A percentile compares a stretch with the other conserved stretches of the same genome.
Conservation (phyloP, 257 asterid species). For the Phtheirospermum japonicum region DNA sequence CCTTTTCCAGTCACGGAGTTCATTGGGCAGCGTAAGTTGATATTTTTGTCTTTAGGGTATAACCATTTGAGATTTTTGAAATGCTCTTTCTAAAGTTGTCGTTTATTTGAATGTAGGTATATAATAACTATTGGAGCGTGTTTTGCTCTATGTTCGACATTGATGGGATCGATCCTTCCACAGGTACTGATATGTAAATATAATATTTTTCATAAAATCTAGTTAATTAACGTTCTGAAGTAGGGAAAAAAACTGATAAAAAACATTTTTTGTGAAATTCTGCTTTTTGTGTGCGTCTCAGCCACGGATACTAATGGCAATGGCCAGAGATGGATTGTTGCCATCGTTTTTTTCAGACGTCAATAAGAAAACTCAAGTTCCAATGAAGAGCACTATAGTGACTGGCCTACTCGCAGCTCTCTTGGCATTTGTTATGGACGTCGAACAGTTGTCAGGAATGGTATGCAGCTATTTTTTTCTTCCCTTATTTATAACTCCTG, state of each 20-base stretch:
- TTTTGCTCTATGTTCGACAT: conserved; percentile 92
- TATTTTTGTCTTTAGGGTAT: conserved; percentile 7
- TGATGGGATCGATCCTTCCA: conserved; percentile 93
- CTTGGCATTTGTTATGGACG: conserved; percentile 93
- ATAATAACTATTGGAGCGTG: conserved; percentile 76
- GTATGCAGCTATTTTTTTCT: conserved; percentile 39
- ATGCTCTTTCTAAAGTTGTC: conserved; percentile 3
- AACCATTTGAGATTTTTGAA: background rate
- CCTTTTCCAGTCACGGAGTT: conserved; percentile 71
- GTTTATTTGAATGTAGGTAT: conserved; percentile 47
- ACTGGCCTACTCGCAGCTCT: conserved; percentile 74
- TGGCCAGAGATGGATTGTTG: conserved; percentile 97
- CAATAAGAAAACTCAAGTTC: conserved; percentile 69
- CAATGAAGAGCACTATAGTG: conserved; percentile 72
- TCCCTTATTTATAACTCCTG: background rate
- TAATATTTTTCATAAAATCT: background rate
- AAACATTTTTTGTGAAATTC: background rate
- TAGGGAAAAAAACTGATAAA: background rate
- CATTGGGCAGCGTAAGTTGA: conserved; percentile 93
- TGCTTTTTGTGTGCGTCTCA: conserved; percentile 30
- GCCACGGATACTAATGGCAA: conserved; percentile 98
- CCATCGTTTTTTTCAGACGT: conserved; percentile 91
- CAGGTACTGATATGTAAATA: conserved; percentile 49
- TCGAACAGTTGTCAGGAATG: conserved; percentile 97
- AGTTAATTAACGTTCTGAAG: background rate